phyloP scores from a whole-genome alignment of 192 early-diverging fungal genomes.

The Glomus cerebriforme region DNA sequence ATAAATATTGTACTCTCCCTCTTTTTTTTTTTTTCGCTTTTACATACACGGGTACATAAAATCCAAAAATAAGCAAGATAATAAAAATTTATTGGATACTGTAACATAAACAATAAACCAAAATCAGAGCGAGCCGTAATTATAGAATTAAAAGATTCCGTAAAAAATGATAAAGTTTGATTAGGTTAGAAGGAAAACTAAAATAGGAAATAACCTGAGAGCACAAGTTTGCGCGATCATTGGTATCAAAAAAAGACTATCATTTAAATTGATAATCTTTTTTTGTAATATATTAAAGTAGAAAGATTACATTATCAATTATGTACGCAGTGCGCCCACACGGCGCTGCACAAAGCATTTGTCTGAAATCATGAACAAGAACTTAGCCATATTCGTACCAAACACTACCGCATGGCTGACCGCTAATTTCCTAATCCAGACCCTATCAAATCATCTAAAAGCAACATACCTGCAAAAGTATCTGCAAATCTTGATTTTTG shows the following conservation, averaged over 20 bases:
- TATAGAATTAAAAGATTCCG: neutral
- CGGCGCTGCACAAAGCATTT: conserved; percentile 9
- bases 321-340: conserved; percentile 15
- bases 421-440: neutral
- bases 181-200: neutral
- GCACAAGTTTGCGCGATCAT: neutral
- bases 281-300: neutral
- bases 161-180: neutral
- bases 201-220: neutral
- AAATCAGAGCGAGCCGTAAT: neutral
- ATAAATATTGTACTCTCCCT: conserved; percentile 9
- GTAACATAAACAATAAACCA: neutral
- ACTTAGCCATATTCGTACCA: neutral
- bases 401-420: conserved; percentile 9
- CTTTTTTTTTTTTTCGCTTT: neutral
- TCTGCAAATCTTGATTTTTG: neutral
- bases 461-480: neutral
- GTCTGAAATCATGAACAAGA: conserved; percentile 1
- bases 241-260: neutral
- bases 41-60: neutral
- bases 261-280: neutral
- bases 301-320: neutral
- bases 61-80: neutral
- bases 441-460: neutral
- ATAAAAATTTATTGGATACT: neutral